Percentiles rank a stretch among this genome's conserved stretches.
These are phyloP conservation scores for Aspergillus ellipticus DNA, from an alignment of 495 filamentous ascomycete species.

Conservation along the genomic window DNA sequence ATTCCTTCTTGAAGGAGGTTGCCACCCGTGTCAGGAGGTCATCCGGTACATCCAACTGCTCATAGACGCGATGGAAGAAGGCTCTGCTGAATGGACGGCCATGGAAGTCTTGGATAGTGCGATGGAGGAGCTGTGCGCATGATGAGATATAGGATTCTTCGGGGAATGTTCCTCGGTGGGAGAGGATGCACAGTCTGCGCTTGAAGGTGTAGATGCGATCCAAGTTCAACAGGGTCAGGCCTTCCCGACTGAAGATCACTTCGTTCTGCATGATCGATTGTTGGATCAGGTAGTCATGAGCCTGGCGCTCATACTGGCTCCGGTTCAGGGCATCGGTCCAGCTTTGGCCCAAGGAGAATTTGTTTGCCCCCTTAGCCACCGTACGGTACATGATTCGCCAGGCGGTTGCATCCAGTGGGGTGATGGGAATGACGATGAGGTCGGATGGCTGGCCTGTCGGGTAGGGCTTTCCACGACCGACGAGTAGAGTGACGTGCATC, in stretches of 20 bases:
- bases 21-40: slow-evolving; percentile 54
- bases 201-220: slow-evolving; percentile 75
- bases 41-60: slow-evolving; percentile 55
- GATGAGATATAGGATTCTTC: slow-evolving; percentile 44
- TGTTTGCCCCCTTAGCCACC: slow-evolving; percentile 38
- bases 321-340: slow-evolving; percentile 41
- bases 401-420: slow-evolving; percentile 32
- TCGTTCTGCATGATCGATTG: slow-evolving; percentile 67
- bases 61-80: slow-evolving; percentile 58
- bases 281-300: slow-evolving; percentile 53
- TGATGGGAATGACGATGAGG: slow-evolving; percentile 44
- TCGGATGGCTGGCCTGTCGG: slow-evolving; percentile 41
- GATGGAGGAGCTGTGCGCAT: slow-evolving; percentile 54
- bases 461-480: slow-evolving; percentile 45
- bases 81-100: slow-evolving; percentile 55
- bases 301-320: slow-evolving; percentile 33
- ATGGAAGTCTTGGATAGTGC: slow-evolving; percentile 57
- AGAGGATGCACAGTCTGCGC: slow-evolving; percentile 56
- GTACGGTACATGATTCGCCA: slow-evolving; percentile 38
- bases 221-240: slow-evolving; percentile 62
- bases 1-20: slow-evolving; percentile 52
- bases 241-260: slow-evolving; percentile 65
- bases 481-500: slow-evolving; percentile 46
- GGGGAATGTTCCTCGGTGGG: slow-evolving; percentile 27
- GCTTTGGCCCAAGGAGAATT: slow-evolving; percentile 42